These are phyloP conservation scores for Keithomyces neogunnii DNA, from an alignment of 2,329 filamentous ascomycete species.

Conservation along the genomic window DNA sequence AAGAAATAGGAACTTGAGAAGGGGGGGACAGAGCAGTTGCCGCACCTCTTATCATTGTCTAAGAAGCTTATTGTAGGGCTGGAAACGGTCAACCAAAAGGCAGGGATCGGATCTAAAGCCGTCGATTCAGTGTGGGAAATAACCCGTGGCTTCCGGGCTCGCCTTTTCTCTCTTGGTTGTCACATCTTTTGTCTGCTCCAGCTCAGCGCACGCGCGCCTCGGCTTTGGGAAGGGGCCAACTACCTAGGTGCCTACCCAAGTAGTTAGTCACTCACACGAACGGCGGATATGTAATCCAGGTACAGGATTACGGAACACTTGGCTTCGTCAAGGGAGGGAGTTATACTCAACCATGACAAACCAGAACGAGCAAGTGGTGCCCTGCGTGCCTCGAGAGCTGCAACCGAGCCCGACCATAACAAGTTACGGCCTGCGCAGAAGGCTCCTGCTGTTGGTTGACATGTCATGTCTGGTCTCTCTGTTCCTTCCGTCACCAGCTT, in stretches of 20 bases:
- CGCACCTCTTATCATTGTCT: background rate
- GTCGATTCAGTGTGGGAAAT: background rate
- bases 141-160: background rate
- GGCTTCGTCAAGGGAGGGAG: background rate
- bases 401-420: too few species aligned
- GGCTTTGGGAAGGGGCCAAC: background rate
- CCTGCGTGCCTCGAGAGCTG: background rate
- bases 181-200: background rate
- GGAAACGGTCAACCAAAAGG: background rate
- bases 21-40: background rate
- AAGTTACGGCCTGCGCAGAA: too few species aligned
- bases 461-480: background rate
- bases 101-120: background rate
- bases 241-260: background rate
- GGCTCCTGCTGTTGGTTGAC: background rate
- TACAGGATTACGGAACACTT: background rate
- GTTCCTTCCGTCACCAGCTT: too few species aligned
- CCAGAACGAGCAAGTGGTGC: background rate
- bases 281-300: background rate
- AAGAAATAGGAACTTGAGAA: too few species aligned
- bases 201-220: background rate
- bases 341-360: background rate
- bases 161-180: too few species aligned
- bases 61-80: background rate
- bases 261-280: background rate